Conservation (phyloP, 768 basidiomycete species). For the Pisolithus microcarpus region DNA sequence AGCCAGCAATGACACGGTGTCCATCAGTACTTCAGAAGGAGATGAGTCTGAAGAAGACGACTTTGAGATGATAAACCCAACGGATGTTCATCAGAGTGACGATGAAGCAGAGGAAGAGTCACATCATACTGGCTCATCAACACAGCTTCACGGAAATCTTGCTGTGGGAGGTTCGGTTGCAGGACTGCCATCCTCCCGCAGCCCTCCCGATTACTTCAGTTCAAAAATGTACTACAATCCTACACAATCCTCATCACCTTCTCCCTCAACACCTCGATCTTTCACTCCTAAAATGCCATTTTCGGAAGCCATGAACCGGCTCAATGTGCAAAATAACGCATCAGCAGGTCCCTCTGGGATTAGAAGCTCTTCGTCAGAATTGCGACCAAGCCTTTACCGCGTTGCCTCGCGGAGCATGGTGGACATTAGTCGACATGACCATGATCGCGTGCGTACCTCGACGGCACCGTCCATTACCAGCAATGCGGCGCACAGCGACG, state of each 20-base stretch:
- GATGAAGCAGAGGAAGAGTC: slow-evolving; percentile 27
- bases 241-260: slow-evolving; percentile 4
- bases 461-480: slow-evolving; percentile 10
- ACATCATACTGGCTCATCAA: slow-evolving; percentile 15
- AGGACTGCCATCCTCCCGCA: background rate
- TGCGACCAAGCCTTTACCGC: slow-evolving; percentile 45
- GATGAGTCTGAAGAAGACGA: slow-evolving; percentile 29
- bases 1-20: slow-evolving; percentile 16
- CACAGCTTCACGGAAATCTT: background rate
- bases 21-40: slow-evolving; percentile 26
- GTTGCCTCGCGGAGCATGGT: slow-evolving; percentile 60
- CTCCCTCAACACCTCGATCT: slow-evolving; percentile 7
- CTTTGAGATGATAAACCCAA: slow-evolving; percentile 30
- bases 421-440: slow-evolving; percentile 37
- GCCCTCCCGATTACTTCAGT: background rate
- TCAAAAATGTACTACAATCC: slow-evolving; percentile 8
- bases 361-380: slow-evolving; percentile 7
- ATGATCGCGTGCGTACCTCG: slow-evolving; percentile 8
- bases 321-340: slow-evolving; percentile 2
- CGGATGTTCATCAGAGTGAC: slow-evolving; percentile 31
- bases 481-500: background rate
- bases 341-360: background rate
- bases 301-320: slow-evolving; percentile 1
- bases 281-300: slow-evolving; percentile 14
- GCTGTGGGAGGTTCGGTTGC: background rate